Evolutionary conservation across 2,329 filamentous ascomycete genomes (phyloP), one percentile per base, ranked within the genome.

Genomic region (Neonectria punicea): DNA sequence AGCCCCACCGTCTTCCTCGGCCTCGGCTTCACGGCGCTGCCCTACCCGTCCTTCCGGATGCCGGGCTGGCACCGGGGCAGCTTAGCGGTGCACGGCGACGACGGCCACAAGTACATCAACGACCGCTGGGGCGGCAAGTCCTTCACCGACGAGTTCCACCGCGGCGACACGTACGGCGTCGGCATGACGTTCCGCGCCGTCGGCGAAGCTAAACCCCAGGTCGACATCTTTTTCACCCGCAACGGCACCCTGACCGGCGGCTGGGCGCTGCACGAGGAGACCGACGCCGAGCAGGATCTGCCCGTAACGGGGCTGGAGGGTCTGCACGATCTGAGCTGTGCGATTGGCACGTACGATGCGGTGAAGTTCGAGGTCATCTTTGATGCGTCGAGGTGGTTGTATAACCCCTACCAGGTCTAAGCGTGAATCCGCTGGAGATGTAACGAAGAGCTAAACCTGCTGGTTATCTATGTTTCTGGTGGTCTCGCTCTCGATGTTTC

Each of bases 31-130:
- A 81, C 86, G 0, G 92, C 92, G 1, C 86, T 91, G 53, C 93
- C 93, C 8, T 95, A 94, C 74, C 93, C 93, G 7, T 84, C 86
- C 0, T 95, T 93, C 81, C 86, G 93, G 8, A 85, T 94, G 65
- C 93, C 93, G 0, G 93, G 93, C 2, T 95, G 92, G 93, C 91
- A 96, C 75, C 86, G 92, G 36, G 92, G 87, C 18, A 91, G 88
- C 67, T 74, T 94, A 14, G 93, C 85, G 1, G 88, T 95, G n/a
- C 93, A 95, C 76, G 89, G 90, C 51, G 93, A 95, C 76, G 93
- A 95, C 77, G 93, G 93, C 0, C 86, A 90, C 72, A 86, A 87
- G 76, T 96, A 91, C 76, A 84, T 93, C 72, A 93, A 94, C 75
- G 91, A 95, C 76, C 84, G 85, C 8, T 91, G 86, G 83, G 92